Conservation (phyloP, 495 filamentous ascomycete species). For the Trichoderma gamsii region DNA sequence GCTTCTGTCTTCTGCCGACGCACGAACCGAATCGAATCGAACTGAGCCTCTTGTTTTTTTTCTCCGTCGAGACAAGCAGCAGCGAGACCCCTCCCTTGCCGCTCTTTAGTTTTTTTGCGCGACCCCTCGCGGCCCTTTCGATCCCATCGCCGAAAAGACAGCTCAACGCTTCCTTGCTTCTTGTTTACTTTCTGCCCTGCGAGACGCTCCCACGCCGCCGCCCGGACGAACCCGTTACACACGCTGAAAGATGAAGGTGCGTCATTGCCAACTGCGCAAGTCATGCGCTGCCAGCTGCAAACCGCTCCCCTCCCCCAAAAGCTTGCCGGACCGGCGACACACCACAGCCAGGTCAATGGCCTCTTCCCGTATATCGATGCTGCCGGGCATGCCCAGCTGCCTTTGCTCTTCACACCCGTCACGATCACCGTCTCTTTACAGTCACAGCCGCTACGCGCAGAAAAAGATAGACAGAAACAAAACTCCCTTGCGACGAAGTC, state of each 20-base stretch:
- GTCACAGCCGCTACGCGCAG: conserved; percentile 1
- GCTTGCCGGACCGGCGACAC: conserved; percentile 7
- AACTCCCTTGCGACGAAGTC: conserved; percentile 8
- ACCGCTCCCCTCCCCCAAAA: conserved; percentile 9
- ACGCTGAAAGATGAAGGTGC: conserved; percentile 14
- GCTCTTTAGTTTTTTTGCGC: neutral
- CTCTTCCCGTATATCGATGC: neutral
- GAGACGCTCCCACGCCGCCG: neutral
- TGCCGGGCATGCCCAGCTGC: neutral
- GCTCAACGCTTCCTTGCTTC: neutral
- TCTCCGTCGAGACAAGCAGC: neutral
- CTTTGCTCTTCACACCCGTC: neutral
- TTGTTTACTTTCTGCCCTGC: neutral
- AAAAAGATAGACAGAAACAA: neutral
- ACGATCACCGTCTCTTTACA: neutral
- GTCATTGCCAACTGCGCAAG: conserved; percentile 14
- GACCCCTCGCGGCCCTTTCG: neutral
- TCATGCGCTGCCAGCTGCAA: conserved; percentile 9
- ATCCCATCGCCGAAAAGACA: neutral
- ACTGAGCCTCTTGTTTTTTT: neutral
- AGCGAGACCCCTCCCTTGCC: neutral
- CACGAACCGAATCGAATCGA: neutral
- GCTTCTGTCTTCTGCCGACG: neutral
- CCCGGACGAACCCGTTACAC: conserved; percentile 6
- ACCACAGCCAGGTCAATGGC: neutral